Conservation (phyloP, 2,329 filamentous ascomycete species). For the Cercospora sp. region DNA sequence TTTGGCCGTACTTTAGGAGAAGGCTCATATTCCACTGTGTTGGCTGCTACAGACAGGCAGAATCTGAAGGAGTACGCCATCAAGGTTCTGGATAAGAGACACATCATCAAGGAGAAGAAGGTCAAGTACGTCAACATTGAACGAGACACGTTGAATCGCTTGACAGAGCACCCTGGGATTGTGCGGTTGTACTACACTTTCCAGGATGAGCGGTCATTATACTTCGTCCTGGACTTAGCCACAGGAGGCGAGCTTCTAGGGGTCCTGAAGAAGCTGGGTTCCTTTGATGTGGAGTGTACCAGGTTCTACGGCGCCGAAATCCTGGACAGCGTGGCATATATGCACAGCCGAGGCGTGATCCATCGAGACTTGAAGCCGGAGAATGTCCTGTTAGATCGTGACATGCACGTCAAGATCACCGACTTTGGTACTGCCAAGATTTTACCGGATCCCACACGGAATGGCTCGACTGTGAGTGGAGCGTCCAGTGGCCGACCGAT, state of each 20-base stretch:
- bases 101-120: constrained; percentile 99
- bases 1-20: constrained; percentile 91
- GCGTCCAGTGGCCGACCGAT: constrained; percentile 49
- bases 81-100: constrained; percentile 95
- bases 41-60: constrained; percentile 88
- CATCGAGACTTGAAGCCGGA: constrained; percentile 96
- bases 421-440: constrained; percentile 99
- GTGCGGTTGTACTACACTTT: constrained; percentile 98
- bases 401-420: constrained; percentile 98
- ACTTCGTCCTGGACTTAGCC: constrained; percentile 94
- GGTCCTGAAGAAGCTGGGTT: constrained; percentile 89
- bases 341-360: constrained; percentile 94
- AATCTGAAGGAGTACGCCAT: constrained; percentile 95
- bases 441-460: constrained; percentile 56
- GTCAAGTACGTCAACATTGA: constrained; percentile 99
- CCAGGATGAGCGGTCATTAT: constrained; percentile 91
- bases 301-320: constrained; percentile 95
- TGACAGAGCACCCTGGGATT: constrained; percentile 95
- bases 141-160: constrained; percentile 92
- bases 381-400: constrained; percentile 89
- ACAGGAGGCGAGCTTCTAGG: constrained; percentile 88
- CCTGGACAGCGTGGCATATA: constrained; percentile 92
- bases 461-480: constrained; percentile 34
- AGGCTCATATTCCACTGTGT: constrained; percentile 95
- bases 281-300: constrained; percentile 93